Conservation (phyloP, 768 basidiomycete genomes). For the Peribolospora kevripleyi region DNA sequence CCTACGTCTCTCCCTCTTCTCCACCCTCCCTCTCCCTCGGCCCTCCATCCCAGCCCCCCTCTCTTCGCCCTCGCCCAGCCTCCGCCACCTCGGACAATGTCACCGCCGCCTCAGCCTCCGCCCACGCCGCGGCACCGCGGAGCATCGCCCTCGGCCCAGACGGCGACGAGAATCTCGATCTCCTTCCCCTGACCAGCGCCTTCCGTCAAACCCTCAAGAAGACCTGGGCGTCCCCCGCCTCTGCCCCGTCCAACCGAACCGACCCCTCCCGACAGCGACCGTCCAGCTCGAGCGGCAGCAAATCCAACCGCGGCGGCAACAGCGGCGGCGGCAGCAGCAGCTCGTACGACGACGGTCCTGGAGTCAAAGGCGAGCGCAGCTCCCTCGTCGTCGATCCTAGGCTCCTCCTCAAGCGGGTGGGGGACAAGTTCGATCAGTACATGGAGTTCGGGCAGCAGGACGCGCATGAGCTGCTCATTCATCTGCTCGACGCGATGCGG, state of each 20-base stretch:
- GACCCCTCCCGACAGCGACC: too few species aligned
- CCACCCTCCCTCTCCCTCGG: constrained; percentile 5
- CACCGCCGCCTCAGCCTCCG: constrained; percentile 23
- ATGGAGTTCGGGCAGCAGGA: constrained; percentile 88
- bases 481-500: constrained; percentile 68
- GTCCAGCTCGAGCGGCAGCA: not conserved
- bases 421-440: constrained; percentile 78
- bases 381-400: constrained; percentile 19
- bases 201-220: constrained; percentile 7
- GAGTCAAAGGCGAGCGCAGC: constrained; percentile 3
- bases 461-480: constrained; percentile 76
- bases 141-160: constrained; percentile 8
- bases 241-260: too few species aligned
- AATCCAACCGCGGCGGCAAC: constrained; percentile 1
- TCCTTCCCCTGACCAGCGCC: constrained; percentile 33
- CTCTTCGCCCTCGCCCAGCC: constrained; percentile 36
- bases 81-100: constrained; percentile 23
- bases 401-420: constrained; percentile 38
- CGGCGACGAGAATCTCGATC: not conserved
- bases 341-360: constrained; percentile 7
- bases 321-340: constrained; percentile 1
- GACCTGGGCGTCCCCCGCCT: not conserved
- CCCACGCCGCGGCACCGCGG: constrained; percentile 20
- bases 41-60: constrained; percentile 45
- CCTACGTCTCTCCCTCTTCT: constrained; percentile 2